Evolutionary conservation across 495 filamentous ascomycete species (phyloP), one percentile per base, ranked within the genome.

Genomic region (Durotheca rogersii): DNA sequence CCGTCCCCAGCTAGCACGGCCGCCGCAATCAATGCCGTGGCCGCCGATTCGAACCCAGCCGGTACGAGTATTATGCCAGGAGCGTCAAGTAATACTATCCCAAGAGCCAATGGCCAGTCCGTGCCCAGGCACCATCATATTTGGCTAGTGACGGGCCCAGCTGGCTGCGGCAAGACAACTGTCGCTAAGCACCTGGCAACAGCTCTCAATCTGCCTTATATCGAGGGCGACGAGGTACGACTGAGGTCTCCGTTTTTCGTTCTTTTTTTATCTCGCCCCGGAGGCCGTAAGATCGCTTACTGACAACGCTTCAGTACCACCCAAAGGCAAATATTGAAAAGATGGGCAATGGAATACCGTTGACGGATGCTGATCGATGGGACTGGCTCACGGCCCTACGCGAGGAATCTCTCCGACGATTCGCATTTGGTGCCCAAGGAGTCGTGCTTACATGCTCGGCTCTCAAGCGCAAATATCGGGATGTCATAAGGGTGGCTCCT

Each of bases 351-450:
- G 89, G 89, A 53, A 86, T 83, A 31, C 89, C 94, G 4, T 77
- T 99, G 39, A 97, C 90, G 39, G 94, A 99, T 67, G 83, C 82
- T 54, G 94, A 99, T 70, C 88, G 94, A 48, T 97, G 94, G 94
- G 92, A 95, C 73, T 99, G 94, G 94, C 83, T 99, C 36, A 92
- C 91, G 51, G 75, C 80, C 16, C 80, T 97, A 4, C 89, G 94
- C 60, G 81, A 95, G 58, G 83, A 89, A 47, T 87, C 90, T 23
- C 80, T 89, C 54, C 64, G 73, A 14, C 75, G 75, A 23, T 79
- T 90, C 17, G 75, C 80, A 20, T 65, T 61, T 23, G 77, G 81
- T 25, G 71, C 75, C 21, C 72, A 81, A 25, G 94, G 92, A 40
- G 95, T 96, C 18, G 88, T 99, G 15, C 78, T 99, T 44, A 95